Conservation (phyloP, 2,329 filamentous ascomycete genomes). For the Ascochyta pisi region DNA sequence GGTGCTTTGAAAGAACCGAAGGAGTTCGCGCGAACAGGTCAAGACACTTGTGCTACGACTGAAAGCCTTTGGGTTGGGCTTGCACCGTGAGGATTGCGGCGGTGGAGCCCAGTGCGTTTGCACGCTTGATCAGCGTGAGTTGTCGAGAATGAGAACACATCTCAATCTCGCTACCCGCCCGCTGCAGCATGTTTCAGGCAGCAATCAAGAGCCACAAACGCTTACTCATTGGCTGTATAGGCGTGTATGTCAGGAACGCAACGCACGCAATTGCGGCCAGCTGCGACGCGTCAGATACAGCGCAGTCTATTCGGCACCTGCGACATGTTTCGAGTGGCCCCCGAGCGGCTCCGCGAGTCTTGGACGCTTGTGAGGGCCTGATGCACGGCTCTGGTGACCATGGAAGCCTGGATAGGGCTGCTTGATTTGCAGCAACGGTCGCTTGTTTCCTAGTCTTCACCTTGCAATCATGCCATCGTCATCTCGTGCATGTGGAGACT, state of each 20-base stretch:
- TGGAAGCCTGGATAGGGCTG: constrained; percentile 10
- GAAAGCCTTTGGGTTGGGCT: not conserved
- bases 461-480: constrained; percentile 6
- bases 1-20: not conserved
- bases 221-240: not conserved
- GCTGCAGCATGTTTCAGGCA: constrained; percentile 6
- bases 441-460: constrained; percentile 13
- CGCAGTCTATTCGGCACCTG: not conserved
- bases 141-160: not conserved
- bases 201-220: not conserved
- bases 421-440: constrained; percentile 16
- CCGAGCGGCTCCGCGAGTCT: constrained; percentile 5
- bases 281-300: constrained; percentile 14
- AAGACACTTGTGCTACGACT: not conserved
- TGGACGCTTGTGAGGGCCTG: constrained; percentile 1
- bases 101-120: not conserved
- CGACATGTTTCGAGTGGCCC: constrained; percentile 7
- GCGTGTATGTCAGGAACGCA: not conserved
- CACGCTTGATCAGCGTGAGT: not conserved
- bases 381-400: constrained; percentile 5
- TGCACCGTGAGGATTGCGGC: not conserved
- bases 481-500: not conserved
- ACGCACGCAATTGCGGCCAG: constrained; percentile 1
- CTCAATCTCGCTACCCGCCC: constrained; percentile 9
- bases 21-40: not conserved